These are phyloP conservation scores for Zoysia pacifica DNA, from an alignment of 176 grass and related monocot species.

Conservation along the genomic window DNA sequence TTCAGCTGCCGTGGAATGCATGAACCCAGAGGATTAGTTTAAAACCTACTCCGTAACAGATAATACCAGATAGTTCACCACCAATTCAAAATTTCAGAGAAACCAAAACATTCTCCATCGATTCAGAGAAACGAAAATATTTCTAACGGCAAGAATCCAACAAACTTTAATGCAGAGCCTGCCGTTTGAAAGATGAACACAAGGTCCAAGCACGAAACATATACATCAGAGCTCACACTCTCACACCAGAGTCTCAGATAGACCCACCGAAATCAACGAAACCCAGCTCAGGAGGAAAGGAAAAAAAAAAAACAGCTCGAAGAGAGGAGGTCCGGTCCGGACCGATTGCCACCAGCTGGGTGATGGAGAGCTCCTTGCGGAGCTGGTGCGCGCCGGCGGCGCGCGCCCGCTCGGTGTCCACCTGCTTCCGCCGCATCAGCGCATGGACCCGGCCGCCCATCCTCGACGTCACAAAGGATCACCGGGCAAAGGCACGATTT, in stretches of 20 bases:
- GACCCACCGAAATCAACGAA: slow-evolving; percentile 8
- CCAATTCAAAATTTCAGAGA: neutral
- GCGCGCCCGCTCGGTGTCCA: slow-evolving; percentile 70
- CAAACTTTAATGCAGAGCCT: neutral
- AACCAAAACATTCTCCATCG: too few relatives aligned
- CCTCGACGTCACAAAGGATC: neutral
- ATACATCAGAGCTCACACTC: neutral
- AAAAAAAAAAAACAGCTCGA: neutral
- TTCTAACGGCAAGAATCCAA: neutral
- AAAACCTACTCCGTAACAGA: neutral
- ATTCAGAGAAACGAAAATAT: neutral
- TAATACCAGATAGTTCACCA: neutral
- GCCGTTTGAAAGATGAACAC: slow-evolving; percentile 14
- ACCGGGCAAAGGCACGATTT: neutral
- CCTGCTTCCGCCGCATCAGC: slow-evolving; percentile 90
- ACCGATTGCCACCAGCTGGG: slow-evolving; percentile 86
- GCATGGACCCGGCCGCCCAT: slow-evolving; percentile 37
- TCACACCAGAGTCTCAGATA: neutral
- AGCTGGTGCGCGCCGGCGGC: slow-evolving; percentile 62
- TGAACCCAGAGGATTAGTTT: neutral
- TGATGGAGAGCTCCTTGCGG: slow-evolving; percentile 81
- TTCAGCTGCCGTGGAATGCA: too few relatives aligned
- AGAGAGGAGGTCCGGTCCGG: neutral
- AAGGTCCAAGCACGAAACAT: neutral
- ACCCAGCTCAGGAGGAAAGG: neutral